phyloP scores from a whole-genome alignment of 23 red algal genomes.

The Agarophyton chilense region DNA sequence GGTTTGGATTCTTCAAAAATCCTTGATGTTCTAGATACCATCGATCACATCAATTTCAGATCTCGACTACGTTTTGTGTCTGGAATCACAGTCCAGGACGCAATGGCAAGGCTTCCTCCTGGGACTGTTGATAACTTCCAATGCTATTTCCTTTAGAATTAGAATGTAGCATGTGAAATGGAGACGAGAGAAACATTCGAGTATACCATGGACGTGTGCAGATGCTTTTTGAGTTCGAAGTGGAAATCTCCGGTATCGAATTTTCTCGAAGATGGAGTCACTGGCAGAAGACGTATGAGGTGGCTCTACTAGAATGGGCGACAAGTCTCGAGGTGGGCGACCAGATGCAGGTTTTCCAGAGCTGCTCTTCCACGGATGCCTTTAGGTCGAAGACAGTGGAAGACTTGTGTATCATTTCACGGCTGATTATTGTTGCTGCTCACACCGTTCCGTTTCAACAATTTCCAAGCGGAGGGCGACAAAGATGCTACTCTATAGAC shows the following conservation, averaged over 20 bases:
- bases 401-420: not conserved
- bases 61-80: not conserved
- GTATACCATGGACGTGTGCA: not conserved
- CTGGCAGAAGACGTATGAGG: not conserved
- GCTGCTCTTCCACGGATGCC: too few relatives aligned
- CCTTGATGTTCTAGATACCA: not conserved
- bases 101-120: not conserved
- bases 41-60: not conserved
- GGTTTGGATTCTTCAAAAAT: not conserved
- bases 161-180: constrained; percentile 8
- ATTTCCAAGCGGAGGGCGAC: not conserved
- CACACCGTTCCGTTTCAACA: not conserved
- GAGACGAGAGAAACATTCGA: not conserved
- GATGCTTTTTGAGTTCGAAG: too few relatives aligned
- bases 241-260: not conserved
- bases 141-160: not conserved
- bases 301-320: not conserved
- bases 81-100: not conserved
- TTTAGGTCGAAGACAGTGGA: not conserved
- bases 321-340: not conserved
- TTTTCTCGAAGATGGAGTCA: not conserved
- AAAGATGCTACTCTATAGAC: constrained; percentile 9
- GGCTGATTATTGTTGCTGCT: not conserved
- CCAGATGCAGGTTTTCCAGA: not conserved
- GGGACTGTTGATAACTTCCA: not conserved